Evolutionary conservation across 2,329 filamentous ascomycete genomes (phyloP), one percentile per base, ranked within the genome.

Genomic region (Juglanconis juglandina): DNA sequence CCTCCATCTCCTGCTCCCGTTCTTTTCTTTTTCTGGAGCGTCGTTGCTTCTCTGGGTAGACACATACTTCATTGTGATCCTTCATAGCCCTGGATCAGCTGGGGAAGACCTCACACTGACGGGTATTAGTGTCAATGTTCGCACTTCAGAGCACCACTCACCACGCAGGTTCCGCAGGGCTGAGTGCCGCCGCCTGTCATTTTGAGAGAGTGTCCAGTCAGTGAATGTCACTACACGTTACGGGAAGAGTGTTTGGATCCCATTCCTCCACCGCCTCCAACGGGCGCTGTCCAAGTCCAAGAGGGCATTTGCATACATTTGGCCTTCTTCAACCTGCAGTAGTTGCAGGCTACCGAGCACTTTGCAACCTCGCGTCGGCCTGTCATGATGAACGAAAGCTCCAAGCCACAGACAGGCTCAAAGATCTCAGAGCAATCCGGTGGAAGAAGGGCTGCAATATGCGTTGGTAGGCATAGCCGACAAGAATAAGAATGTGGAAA

Each of bases 261-360:
- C 35, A 8, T 39, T 39, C 35, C 35, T 39, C 35, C 35, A 39
- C 3, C 7, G 11, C 8, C 11, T 17, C 17, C 17, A 17, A 17
- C 17, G 17, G 17, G 17, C 17, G 11, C 35, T 39, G 35, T 39
- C 35, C 35, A 39, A 8, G 35, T 24, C 24, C 24, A 24, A 37
- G 3, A 6, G 14, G n/a, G 4, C 4, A 1, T 53, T 4, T 42
- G 17, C 51, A 4, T 35, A 58, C 49, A 58, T 37, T 58, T 58
- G 33, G 56, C 56, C 56, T 58, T 58, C 48, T 58, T 58, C 48
- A 53, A 14, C 35, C 56, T 44, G 48, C 56, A 58, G 35, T 58
- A 58, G 17, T 53, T 48, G 48, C 56, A 58, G 6, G 56, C 56
- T 3, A 58, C 10, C 5, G 33, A 17, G 54, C 54, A 56, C 24